Percentiles rank a stretch among this genome's conserved stretches.
Evolutionary conservation across 345 rosid species (phyloP).

Genomic region (Eucalyptus curtisii): DNA sequence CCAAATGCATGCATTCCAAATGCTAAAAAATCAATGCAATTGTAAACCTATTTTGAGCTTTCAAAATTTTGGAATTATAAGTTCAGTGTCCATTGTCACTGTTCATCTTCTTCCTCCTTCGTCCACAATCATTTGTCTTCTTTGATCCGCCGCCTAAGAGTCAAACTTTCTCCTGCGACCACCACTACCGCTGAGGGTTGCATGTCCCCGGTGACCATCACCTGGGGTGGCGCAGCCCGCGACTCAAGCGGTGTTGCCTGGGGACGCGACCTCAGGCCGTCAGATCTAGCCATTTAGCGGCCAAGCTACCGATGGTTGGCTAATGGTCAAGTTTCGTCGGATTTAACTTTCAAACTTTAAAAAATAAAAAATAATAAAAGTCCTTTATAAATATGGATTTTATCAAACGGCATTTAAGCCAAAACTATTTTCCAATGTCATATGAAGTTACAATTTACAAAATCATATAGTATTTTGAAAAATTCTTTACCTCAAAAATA

Average conservation of each 20-base stretch:
- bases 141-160: rapidly evolving
- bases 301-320: rapidly evolving
- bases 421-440: too few species aligned
- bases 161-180: too few species aligned
- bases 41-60: too few species aligned
- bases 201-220: rapidly evolving
- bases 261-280: rapidly evolving
- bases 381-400: too few species aligned
- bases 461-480: rapidly evolving
- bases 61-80: rapidly evolving
- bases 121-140: too few species aligned
- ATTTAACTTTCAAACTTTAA: too few species aligned
- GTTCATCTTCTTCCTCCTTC: rapidly evolving
- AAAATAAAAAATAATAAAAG: rapidly evolving
- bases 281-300: rapidly evolving
- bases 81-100: rapidly evolving
- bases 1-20: too few species aligned
- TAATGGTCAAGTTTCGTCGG: too few species aligned
- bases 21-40: too few species aligned
- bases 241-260: rapidly evolving
- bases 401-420: rapidly evolving
- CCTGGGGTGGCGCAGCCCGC: rapidly evolving
- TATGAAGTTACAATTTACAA: too few species aligned
- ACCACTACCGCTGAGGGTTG: rapidly evolving
- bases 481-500: rapidly evolving